Evolutionary conservation across 805 yeast species (phyloP).

Genomic region (Wickerhamiella hasegawae): DNA sequence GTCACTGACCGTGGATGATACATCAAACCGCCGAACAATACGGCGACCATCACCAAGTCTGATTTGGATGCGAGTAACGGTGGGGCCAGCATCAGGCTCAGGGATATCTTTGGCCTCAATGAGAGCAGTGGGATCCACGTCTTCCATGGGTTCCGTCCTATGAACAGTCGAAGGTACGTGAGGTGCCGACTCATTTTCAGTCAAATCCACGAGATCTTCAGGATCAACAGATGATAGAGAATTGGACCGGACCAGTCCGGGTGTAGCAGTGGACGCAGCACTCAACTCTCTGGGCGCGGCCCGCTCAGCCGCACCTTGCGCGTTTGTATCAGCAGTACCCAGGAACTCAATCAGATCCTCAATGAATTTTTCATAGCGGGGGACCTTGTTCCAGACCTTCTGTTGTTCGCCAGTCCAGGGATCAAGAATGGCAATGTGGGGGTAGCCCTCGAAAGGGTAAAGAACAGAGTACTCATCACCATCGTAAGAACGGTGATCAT

Average conservation of each 20-base stretch:
- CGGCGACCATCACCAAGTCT: conserved; percentile 79
- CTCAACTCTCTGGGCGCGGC: not conserved
- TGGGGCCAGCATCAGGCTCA: conserved; percentile 48
- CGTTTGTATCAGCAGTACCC: conserved; percentile 1
- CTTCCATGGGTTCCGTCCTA: not conserved
- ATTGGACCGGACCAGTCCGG: not conserved
- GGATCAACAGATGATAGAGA: not conserved
- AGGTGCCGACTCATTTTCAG: not conserved
- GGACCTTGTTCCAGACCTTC: conserved; percentile 56
- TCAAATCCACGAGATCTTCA: not conserved
- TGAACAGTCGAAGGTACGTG: not conserved
- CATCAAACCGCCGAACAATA: conserved; percentile 49
- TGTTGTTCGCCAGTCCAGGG: conserved; percentile 92
- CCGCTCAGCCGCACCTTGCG: not conserved
- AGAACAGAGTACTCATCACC: conserved; percentile 59
- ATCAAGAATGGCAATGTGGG: conserved; percentile 84
- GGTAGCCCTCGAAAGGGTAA: conserved; percentile 52
- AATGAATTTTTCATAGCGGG: conserved; percentile 42
- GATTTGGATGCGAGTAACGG: conserved; percentile 62
- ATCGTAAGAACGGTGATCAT: conserved; percentile 56
- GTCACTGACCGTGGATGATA: conserved; percentile 38
- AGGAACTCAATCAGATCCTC: conserved; percentile 59
- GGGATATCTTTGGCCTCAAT: conserved; percentile 36
- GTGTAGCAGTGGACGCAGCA: not conserved
- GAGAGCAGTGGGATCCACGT: conserved; percentile 28